phyloP scores from a whole-genome alignment of 2,329 filamentous ascomycete species.

The Lasiodiplodia sp. region DNA sequence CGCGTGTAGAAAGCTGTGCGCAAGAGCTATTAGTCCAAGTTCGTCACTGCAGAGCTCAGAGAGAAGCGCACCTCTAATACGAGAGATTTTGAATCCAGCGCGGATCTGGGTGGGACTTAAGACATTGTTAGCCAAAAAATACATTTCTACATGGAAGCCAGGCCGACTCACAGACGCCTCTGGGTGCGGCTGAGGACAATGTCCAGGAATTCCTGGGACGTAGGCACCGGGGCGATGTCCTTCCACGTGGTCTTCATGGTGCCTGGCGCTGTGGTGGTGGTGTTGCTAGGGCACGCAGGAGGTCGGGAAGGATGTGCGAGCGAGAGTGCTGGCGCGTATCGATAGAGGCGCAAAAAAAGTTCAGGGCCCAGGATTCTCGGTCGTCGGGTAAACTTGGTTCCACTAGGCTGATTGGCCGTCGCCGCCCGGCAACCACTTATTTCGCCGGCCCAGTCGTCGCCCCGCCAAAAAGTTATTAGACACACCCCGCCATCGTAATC shows the following conservation, averaged over 20 bases:
- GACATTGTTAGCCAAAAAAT: background rate
- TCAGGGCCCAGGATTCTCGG: slow-evolving; percentile 8
- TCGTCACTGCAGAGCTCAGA: slow-evolving; percentile 38
- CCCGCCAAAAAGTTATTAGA: slow-evolving; percentile 25
- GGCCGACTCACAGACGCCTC: slow-evolving; percentile 67
- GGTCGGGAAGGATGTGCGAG: background rate
- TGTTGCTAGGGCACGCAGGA: slow-evolving; percentile 11
- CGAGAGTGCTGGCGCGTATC: slow-evolving; percentile 21
- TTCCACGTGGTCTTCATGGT: slow-evolving; percentile 44
- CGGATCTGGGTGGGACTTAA: slow-evolving; percentile 84
- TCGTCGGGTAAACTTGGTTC: slow-evolving; percentile 28
- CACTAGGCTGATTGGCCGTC: slow-evolving; percentile 2
- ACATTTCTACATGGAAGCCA: background rate
- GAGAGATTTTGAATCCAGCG: slow-evolving; percentile 92
- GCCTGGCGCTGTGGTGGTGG: slow-evolving; percentile 22
- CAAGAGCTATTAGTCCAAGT: slow-evolving; percentile 9
- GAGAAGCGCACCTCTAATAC: slow-evolving; percentile 67
- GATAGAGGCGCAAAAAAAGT: slow-evolving; percentile 31
- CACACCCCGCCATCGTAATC: background rate
- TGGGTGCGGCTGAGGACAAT: slow-evolving; percentile 90
- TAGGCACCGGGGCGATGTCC: slow-evolving; percentile 87
- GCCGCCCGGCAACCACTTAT: slow-evolving; percentile 1
- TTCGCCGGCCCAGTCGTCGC: background rate
- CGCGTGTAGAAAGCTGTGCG: slow-evolving; percentile 84
- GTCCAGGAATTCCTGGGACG: slow-evolving; percentile 94